These are phyloP conservation scores for Nakazawaea populi DNA, from an alignment of 805 yeast genomes.

Conservation along the genomic window DNA sequence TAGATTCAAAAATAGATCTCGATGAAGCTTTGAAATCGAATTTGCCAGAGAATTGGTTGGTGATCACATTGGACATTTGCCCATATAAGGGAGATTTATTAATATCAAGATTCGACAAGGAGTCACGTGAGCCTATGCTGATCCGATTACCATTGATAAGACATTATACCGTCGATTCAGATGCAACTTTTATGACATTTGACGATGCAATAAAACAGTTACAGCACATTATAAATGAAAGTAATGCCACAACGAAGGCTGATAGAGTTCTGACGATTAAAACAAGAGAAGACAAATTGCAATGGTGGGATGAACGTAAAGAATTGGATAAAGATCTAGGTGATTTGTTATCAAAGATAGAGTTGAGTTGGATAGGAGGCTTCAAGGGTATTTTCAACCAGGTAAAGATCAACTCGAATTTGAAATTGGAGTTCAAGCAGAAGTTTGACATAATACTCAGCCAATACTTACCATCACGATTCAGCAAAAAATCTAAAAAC, in stretches of 20 bases:
- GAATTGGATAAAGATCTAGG: conserved; percentile 52
- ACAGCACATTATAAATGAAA: conserved; percentile 46
- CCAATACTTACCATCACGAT: conserved; percentile 44
- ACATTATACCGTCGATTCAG: conserved; percentile 32
- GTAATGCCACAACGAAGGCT: conserved; percentile 53
- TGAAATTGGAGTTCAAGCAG: conserved; percentile 27
- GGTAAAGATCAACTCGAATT: conserved; percentile 18
- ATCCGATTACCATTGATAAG: conserved; percentile 58
- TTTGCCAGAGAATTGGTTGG: conserved; percentile 49
- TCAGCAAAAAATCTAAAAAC: conserved; percentile 15
- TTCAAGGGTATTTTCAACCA: conserved; percentile 57
- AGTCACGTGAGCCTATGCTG: conserved; percentile 32
- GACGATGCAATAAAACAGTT: conserved; percentile 41
- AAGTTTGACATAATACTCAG: conserved; percentile 34
- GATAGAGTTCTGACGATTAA: conserved; percentile 46
- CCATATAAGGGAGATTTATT: conserved; percentile 51
- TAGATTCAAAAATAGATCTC: not conserved
- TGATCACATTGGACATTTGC: conserved; percentile 58
- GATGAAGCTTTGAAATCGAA: not conserved
- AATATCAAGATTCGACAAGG: conserved; percentile 37
- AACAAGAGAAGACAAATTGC: conserved; percentile 52
- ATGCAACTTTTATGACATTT: conserved; percentile 34
- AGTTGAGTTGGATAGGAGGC: conserved; percentile 72
- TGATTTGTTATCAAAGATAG: conserved; percentile 50
- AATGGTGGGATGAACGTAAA: conserved; percentile 77